A percentile compares a stretch with the other conserved stretches of the same genome.
Conservation (phyloP, 2,329 filamentous ascomycete genomes). For the Didymella exigua region DNA sequence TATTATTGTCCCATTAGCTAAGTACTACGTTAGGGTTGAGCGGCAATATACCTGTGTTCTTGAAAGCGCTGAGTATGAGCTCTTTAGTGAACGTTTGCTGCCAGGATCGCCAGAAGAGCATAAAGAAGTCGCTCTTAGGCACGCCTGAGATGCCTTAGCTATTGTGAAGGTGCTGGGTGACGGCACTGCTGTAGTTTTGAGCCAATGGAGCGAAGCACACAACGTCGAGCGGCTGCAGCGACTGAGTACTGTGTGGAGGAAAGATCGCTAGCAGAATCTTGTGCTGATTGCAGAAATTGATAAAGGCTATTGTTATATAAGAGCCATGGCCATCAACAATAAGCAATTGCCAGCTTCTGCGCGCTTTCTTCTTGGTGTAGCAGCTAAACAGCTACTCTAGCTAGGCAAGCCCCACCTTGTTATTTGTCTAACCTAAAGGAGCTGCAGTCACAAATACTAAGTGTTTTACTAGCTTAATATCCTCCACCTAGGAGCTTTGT, state of each 20-base stretch:
- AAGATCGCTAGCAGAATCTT: not conserved
- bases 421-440: too few species aligned
- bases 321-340: not conserved
- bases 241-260: not conserved
- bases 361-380: not conserved
- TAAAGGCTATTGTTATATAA: not conserved
- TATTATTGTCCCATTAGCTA: not conserved
- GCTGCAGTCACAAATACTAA: too few species aligned
- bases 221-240: not conserved
- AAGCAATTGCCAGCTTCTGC: not conserved
- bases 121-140: not conserved
- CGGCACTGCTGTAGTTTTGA: not conserved
- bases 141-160: not conserved
- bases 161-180: not conserved
- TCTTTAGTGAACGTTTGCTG: not conserved
- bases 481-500: too few species aligned
- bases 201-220: not conserved
- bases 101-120: not conserved
- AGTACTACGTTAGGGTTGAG: not conserved
- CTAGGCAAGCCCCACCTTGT: too few species aligned
- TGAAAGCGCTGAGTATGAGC: constrained; percentile 1
- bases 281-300: not conserved
- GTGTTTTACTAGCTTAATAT: too few species aligned
- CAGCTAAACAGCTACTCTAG: too few species aligned
- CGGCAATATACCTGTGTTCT: not conserved